A percentile compares a stretch with the other conserved stretches of the same genome.
Conservation (phyloP, 2,329 filamentous ascomycete genomes). For the Elsinoe arachidis region DNA sequence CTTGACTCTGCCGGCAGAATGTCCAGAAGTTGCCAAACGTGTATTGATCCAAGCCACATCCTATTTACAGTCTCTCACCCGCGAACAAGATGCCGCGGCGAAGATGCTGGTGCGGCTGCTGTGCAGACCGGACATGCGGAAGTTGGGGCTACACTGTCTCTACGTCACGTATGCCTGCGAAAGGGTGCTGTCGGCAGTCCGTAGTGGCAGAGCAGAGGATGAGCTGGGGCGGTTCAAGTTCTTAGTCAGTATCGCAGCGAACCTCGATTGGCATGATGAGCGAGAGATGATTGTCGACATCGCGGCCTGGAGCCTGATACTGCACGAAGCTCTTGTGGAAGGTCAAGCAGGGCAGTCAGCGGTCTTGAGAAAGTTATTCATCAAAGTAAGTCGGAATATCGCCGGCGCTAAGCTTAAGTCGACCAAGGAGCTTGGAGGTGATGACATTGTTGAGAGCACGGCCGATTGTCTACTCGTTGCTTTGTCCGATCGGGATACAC, state of each 20-base stretch:
- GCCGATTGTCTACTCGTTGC: constrained; percentile 74
- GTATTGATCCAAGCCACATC: constrained; percentile 62
- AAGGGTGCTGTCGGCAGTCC: neutral
- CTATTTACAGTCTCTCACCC: constrained; percentile 67
- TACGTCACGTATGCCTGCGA: neutral
- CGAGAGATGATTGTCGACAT: constrained; percentile 56
- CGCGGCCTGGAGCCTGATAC: constrained; percentile 54
- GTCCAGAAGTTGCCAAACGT: constrained; percentile 63
- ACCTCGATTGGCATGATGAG: constrained; percentile 66
- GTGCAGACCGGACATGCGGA: constrained; percentile 83
- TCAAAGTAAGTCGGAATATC: constrained; percentile 76
- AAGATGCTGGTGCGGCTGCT: constrained; percentile 69
- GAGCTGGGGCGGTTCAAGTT: constrained; percentile 66
- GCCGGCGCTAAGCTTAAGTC: constrained; percentile 36
- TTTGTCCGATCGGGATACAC: constrained; percentile 80
- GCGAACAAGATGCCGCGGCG: constrained; percentile 84
- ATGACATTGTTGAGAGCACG: constrained; percentile 56
- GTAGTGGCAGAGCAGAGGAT: neutral
- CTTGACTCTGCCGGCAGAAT: constrained; percentile 48
- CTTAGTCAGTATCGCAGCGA: constrained; percentile 62
- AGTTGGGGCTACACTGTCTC: constrained; percentile 48
- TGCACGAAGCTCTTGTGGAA: constrained; percentile 46
- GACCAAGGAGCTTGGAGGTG: neutral
- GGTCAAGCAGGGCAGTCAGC: constrained; percentile 62
- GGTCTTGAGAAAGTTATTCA: constrained; percentile 67